These are phyloP conservation scores for Hibiscus mutabilis DNA, from an alignment of 345 rosid species.

Conservation along the genomic window DNA sequence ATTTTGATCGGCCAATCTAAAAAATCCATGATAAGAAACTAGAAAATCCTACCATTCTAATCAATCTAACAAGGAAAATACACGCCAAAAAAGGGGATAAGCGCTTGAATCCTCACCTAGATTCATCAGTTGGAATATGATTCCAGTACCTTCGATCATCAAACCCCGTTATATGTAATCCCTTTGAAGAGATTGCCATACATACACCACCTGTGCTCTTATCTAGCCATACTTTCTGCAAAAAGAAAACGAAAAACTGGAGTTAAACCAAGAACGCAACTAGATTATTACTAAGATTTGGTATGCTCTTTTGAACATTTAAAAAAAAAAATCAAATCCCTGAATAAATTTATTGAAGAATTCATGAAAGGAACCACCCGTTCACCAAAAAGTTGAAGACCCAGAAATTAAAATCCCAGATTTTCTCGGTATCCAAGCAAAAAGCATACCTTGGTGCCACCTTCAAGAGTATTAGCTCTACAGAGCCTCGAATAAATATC, in stretches of 20 bases:
- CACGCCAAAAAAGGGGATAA: neutral
- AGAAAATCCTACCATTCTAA: conserved; percentile 7
- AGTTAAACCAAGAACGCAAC: neutral
- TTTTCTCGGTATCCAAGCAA: neutral
- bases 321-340: neutral
- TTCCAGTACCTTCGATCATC: conserved; percentile 97
- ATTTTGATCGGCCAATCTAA: conserved; percentile 24
- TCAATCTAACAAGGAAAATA: neutral
- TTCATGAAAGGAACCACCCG: neutral
- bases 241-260: neutral
- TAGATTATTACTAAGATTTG: too few species aligned
- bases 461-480: conserved; percentile 54
- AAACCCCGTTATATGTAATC: conserved; percentile 67
- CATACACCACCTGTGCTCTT: conserved; percentile 62
- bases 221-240: conserved; percentile 84
- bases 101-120: conserved; percentile 51
- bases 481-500: conserved; percentile 63
- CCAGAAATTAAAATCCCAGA: neutral
- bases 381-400: neutral
- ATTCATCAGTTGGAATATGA: conserved; percentile 68
- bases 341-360: neutral
- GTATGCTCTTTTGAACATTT: too few species aligned
- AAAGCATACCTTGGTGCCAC: conserved; percentile 60
- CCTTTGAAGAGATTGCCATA: conserved; percentile 57
- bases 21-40: conserved; percentile 18